phyloP scores from a whole-genome alignment of 78 protist species.

The Polysphondylium violaceum region DNA sequence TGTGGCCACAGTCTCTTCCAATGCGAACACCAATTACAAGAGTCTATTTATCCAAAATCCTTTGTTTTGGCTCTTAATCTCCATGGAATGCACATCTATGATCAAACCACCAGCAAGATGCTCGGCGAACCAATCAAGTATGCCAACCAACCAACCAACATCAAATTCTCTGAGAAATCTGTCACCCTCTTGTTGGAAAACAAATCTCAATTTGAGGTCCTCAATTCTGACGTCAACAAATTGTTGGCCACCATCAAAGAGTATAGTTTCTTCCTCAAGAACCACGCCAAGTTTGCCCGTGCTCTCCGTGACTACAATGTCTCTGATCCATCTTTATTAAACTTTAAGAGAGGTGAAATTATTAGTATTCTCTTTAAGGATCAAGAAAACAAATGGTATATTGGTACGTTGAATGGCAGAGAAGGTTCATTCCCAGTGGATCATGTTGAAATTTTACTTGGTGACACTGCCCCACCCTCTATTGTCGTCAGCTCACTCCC shows the following conservation, averaged over 20 bases:
- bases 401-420: constrained; percentile 50
- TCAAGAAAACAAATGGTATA: constrained; percentile 73
- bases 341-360: constrained; percentile 48
- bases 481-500: constrained; percentile 20
- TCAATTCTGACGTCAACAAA: constrained; percentile 5
- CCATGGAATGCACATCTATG: constrained; percentile 30
- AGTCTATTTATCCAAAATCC: constrained; percentile 19
- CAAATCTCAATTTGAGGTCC: constrained; percentile 1
- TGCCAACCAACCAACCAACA: neutral
- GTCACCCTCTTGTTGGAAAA: neutral
- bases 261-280: constrained; percentile 8
- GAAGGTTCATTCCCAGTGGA: constrained; percentile 84
- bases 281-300: constrained; percentile 65
- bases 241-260: constrained; percentile 14
- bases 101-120: neutral
- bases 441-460: constrained; percentile 60
- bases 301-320: constrained; percentile 67
- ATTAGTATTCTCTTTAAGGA: constrained; percentile 56
- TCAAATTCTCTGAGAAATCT: constrained; percentile 26
- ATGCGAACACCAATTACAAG: constrained; percentile 37
- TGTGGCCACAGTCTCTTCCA: constrained; percentile 14
- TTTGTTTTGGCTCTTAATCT: constrained; percentile 38
- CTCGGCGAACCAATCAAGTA: constrained; percentile 10
- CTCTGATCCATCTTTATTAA: constrained; percentile 26
- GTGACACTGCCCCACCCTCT: constrained; percentile 37